Evolutionary conservation across 2,329 filamentous ascomycete genomes (phyloP).

Genomic region (Fusarium sp.): DNA sequence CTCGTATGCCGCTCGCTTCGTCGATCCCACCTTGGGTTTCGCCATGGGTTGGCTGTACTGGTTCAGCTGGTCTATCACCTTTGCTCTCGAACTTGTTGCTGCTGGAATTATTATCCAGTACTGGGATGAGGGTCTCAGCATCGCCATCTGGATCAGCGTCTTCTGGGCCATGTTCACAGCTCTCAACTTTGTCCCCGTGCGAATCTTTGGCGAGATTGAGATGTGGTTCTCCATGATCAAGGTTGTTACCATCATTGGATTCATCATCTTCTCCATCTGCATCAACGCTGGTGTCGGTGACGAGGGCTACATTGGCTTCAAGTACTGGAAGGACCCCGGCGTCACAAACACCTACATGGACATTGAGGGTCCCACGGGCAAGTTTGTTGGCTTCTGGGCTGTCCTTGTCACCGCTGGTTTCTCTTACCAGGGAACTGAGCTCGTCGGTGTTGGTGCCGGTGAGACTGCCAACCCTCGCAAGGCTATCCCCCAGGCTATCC

Average conservation of each 20-base stretch:
- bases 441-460: constrained; percentile 82
- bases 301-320: constrained; percentile 79
- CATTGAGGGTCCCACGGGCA: constrained; percentile 63
- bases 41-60: constrained; percentile 87
- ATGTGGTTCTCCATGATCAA: constrained; percentile 84
- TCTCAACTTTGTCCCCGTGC: constrained; percentile 77
- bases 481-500: constrained; percentile 77
- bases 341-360: constrained; percentile 72
- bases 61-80: constrained; percentile 81
- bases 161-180: constrained; percentile 78
- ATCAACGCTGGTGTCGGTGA: constrained; percentile 77
- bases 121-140: constrained; percentile 71
- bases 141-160: constrained; percentile 78
- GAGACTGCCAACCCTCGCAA: constrained; percentile 79
- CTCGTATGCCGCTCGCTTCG: constrained; percentile 79
- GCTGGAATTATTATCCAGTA: constrained; percentile 81
- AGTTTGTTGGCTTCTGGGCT: constrained; percentile 77
- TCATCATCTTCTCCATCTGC: constrained; percentile 81
- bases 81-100: constrained; percentile 77
- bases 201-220: constrained; percentile 80
- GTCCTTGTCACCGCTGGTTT: constrained; percentile 77
- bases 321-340: constrained; percentile 75
- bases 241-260: constrained; percentile 78
- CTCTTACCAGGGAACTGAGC: constrained; percentile 77
- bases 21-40: constrained; percentile 78